Base-by-base conservation (phyloP, 108 stramenopile genomes). In the Nitzschia putrida region DNA sequence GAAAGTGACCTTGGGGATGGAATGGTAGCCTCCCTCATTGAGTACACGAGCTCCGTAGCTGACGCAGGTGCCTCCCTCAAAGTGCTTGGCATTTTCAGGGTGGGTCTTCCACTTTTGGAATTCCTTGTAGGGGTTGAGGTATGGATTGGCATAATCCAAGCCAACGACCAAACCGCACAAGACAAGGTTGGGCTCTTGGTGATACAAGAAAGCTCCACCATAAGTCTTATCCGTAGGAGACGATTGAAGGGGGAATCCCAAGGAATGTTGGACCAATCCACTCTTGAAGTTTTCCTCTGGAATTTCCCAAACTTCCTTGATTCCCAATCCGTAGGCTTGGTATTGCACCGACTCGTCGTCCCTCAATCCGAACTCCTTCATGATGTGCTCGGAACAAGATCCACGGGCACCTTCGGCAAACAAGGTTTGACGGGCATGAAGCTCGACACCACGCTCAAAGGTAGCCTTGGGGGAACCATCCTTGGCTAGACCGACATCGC, bases 301-400 rank as follows among this genome's bases (percentile, higher is more conserved):
- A 12, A 99, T 80, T 74, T 97, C 90, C 99, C 99, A 99, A 22
- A 99, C 98, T 72, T 99, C 99, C 82, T 99, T 99, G 73, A 99
- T 85, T 1, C 99, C 99, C 70, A 99, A 74, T 10, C 98, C 98
- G 77, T 96, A 99, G 24, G 97, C 94, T 76, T 99, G 99, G 29
- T 72, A 78, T 14, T 78, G 71, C 0, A 86, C 83, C 20, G 73
- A 78, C 38, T 80, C 87, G 16, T 86, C 84, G 64, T 79, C 86
- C 24, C 98, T 83, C 63, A 99, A 83, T 40, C 90, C 58, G 72
- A 98, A 98, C 38, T 91, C 79, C 21, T 83, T 56, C 68, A 99
- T 99, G 64, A 99, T 77, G 10, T 76, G 82, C 86, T 98, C 98
- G 14, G 89, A 86, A 80, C 97, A 98, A 11, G 87, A 91, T 59